phyloP scores from a whole-genome alignment of 106 monocot genomes.

The Acorus gramineus region DNA sequence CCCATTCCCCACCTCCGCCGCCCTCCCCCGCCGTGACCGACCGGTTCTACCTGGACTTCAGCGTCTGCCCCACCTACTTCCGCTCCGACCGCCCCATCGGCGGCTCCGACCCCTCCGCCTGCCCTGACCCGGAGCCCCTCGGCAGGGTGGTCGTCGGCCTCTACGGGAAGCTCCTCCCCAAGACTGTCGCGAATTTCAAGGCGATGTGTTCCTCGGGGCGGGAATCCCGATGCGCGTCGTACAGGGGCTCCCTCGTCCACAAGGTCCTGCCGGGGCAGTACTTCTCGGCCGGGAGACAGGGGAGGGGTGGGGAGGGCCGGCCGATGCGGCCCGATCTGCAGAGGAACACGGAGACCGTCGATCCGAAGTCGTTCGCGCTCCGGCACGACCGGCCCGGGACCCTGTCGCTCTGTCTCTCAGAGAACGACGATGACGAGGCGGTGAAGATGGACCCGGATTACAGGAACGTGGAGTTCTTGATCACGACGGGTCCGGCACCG shows the following conservation, averaged over 20 bases:
- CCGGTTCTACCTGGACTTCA: constrained; percentile 81
- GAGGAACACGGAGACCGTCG: constrained; percentile 57
- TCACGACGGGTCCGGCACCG: constrained; percentile 88
- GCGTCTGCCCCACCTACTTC: constrained; percentile 78
- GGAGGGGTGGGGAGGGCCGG: constrained; percentile 65
- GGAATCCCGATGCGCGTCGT: constrained; percentile 15
- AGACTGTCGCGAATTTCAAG: constrained; percentile 83
- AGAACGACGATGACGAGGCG: constrained; percentile 87
- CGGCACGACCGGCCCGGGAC: constrained; percentile 65
- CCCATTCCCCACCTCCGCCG: not conserved
- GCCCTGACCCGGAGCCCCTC: constrained; percentile 61
- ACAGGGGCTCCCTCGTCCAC: constrained; percentile 68
- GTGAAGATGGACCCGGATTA: constrained; percentile 77
- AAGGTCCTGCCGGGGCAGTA: constrained; percentile 75
- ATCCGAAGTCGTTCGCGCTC: constrained; percentile 60
- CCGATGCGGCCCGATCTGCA: constrained; percentile 38
- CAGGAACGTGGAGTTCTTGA: constrained; percentile 86
- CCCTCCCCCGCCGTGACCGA: constrained; percentile 48
- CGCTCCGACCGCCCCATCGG: constrained; percentile 61
- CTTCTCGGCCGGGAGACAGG: constrained; percentile 75
- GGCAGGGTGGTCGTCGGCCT: constrained; percentile 88
- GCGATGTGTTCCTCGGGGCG: constrained; percentile 36
- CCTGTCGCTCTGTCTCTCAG: constrained; percentile 66
- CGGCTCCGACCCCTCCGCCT: constrained; percentile 32
- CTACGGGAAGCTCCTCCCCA: constrained; percentile 62